These are phyloP conservation scores for Phytophthora kernoviae DNA, from an alignment of 352 stramenopile species.

Conservation along the genomic window DNA sequence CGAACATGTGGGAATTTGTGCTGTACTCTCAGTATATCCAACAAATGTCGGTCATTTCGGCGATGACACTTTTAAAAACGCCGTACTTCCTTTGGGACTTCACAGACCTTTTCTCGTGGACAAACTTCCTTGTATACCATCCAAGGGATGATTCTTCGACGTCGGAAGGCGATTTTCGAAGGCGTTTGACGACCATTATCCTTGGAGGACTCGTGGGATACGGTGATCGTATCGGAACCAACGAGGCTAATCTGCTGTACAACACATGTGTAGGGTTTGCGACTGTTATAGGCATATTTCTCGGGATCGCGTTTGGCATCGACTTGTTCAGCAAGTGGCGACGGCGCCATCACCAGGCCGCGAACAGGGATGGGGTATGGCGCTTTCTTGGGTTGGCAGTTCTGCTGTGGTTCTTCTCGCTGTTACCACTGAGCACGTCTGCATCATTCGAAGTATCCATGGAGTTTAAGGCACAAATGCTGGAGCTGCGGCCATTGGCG, in stretches of 20 bases:
- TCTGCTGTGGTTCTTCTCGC: constrained; percentile 64
- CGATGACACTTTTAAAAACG: constrained; percentile 64
- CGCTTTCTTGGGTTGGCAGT: constrained; percentile 62
- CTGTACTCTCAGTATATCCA: constrained; percentile 71
- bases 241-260: constrained; percentile 48
- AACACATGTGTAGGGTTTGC: constrained; percentile 45
- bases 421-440: constrained; percentile 69
- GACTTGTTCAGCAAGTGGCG: no score
- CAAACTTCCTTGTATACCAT: constrained; percentile 69
- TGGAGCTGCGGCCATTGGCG: no score
- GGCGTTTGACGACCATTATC: constrained; percentile 62
- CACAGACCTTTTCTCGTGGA: constrained; percentile 74
- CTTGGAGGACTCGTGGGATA: constrained; percentile 62
- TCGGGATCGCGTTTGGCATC: no score
- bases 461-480: constrained; percentile 48
- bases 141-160: constrained; percentile 20
- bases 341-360: no score
- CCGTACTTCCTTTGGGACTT: constrained; percentile 74
- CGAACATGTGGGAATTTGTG: constrained; percentile 80
- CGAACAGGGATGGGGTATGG: no score
- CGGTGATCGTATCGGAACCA: constrained; percentile 53
- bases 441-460: constrained; percentile 76
- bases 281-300: constrained; percentile 46
- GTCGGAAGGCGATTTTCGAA: constrained; percentile 17
- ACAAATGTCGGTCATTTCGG: constrained; percentile 63